Evolutionary conservation across 1,284 basidiomycete genomes (phyloP).

Genomic region (Rhodotorula sp.): DNA sequence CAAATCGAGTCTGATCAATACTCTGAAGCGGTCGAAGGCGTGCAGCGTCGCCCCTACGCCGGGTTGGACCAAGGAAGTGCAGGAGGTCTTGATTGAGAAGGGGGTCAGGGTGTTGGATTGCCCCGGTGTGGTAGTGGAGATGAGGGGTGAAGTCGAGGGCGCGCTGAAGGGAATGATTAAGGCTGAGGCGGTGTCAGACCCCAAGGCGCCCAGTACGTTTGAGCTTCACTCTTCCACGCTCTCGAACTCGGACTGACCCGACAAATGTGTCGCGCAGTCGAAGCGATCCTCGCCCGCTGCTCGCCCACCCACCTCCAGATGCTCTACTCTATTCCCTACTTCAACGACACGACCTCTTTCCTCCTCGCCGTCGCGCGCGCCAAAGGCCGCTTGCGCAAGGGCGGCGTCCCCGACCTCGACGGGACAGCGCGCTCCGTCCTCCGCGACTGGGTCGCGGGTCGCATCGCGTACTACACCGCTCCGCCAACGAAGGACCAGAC

Average conservation of each 20-base stretch:
- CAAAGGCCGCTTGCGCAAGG: slow-evolving; percentile 82
- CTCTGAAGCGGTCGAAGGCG: slow-evolving; percentile 82
- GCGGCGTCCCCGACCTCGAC: slow-evolving; percentile 85
- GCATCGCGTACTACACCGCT: slow-evolving; percentile 81
- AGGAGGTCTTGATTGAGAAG: slow-evolving; percentile 88
- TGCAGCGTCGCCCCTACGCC: slow-evolving; percentile 94
- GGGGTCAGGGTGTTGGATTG: slow-evolving; percentile 91
- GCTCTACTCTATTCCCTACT: slow-evolving; percentile 81
- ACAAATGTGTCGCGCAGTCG: slow-evolving; percentile 59
- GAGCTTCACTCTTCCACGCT: background rate
- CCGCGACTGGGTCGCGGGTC: slow-evolving; percentile 93
- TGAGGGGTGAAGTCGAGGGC: slow-evolving; percentile 63
- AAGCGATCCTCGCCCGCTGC: slow-evolving; percentile 75
- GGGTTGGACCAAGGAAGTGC: slow-evolving; percentile 92
- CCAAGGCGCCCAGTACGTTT: slow-evolving; percentile 73
- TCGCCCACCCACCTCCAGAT: slow-evolving; percentile 67
- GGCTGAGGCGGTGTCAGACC: slow-evolving; percentile 88
- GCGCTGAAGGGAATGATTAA: slow-evolving; percentile 89
- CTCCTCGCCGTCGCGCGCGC: slow-evolving; percentile 85
- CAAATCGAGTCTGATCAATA: slow-evolving; percentile 93
- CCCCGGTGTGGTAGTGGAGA: slow-evolving; percentile 85
- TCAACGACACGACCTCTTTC: slow-evolving; percentile 73
- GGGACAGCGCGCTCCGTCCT: slow-evolving; percentile 80
- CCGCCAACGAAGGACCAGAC: slow-evolving; percentile 73
- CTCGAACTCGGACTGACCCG: slow-evolving; percentile 2